Percentiles rank a stretch among this genome's conserved stretches.
phyloP scores from a whole-genome alignment of 2,329 filamentous ascomycete species.

The Alternaria rosae region DNA sequence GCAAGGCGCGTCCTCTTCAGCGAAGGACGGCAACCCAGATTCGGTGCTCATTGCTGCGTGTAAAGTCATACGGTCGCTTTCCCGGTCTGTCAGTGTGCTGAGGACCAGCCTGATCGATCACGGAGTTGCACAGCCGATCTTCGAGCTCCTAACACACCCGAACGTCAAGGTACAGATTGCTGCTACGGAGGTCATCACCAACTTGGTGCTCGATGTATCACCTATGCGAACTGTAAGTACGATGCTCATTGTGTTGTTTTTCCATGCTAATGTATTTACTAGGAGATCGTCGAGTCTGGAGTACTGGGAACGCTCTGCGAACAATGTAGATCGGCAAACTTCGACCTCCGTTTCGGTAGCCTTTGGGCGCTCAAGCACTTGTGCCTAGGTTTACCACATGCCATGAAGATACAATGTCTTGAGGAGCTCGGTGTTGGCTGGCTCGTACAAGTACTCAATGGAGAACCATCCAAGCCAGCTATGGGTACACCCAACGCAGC shows the following conservation, averaged over 20 bases:
- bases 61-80: slow-evolving; percentile 79
- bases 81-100: slow-evolving; percentile 82
- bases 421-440: slow-evolving; percentile 79
- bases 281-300: slow-evolving; percentile 74
- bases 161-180: slow-evolving; percentile 84
- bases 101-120: slow-evolving; percentile 88
- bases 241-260: too few species aligned
- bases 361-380: slow-evolving; percentile 95
- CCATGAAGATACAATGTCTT: slow-evolving; percentile 78
- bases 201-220: slow-evolving; percentile 86
- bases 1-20: slow-evolving; percentile 41
- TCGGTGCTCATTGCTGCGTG: slow-evolving; percentile 86
- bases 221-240: slow-evolving; percentile 82
- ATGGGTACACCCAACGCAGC: slow-evolving; percentile 67
- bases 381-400: slow-evolving; percentile 73
- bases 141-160: slow-evolving; percentile 75
- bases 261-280: slow-evolving; percentile 20
- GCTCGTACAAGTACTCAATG: slow-evolving; percentile 79
- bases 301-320: slow-evolving; percentile 80
- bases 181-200: slow-evolving; percentile 83
- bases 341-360: slow-evolving; percentile 82
- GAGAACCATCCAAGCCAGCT: slow-evolving; percentile 55
- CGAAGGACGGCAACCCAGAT: slow-evolving; percentile 76
- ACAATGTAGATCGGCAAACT: slow-evolving; percentile 81
- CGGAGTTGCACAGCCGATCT: slow-evolving; percentile 78